Percentiles rank a stretch among this genome's conserved stretches.
Evolutionary conservation across 2,329 filamentous ascomycete species (phyloP).

Genomic region (Rhynchosporium agropyri): DNA sequence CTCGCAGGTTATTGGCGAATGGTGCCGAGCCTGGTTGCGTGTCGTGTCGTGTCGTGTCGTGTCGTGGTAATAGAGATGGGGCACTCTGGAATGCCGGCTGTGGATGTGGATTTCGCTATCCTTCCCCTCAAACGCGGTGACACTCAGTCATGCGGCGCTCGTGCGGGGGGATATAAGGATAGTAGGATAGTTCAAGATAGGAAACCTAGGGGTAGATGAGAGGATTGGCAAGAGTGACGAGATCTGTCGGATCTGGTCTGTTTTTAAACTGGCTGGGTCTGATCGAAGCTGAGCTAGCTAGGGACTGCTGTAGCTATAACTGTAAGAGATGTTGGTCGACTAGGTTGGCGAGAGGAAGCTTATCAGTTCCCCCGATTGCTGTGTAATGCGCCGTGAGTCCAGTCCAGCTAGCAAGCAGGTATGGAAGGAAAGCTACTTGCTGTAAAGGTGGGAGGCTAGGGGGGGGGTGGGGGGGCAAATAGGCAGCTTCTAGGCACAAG

Average conservation of each 20-base stretch:
- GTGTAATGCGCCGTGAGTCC: not conserved
- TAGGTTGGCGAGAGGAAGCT: slow-evolving; percentile 11
- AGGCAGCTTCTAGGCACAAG: slow-evolving; percentile 8
- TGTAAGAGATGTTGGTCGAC: slow-evolving; percentile 1
- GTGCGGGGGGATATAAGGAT: slow-evolving; percentile 25
- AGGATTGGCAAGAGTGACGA: slow-evolving; percentile 10
- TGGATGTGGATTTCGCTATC: slow-evolving; percentile 20
- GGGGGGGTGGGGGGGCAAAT: not conserved
- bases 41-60: slow-evolving; percentile 8
- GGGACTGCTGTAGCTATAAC: not conserved
- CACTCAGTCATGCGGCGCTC: slow-evolving; percentile 26
- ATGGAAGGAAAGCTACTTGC: not conserved
- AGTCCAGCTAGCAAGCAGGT: not conserved
- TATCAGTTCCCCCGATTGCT: not conserved
- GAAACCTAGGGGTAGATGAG: not conserved
- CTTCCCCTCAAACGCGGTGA: slow-evolving; percentile 26
- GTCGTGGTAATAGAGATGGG: slow-evolving; percentile 18
- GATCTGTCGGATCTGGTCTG: slow-evolving; percentile 14
- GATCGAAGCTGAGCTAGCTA: slow-evolving; percentile 8
- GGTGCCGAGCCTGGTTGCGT: slow-evolving; percentile 26
- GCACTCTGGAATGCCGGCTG: slow-evolving; percentile 17
- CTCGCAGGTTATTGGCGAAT: slow-evolving; percentile 16
- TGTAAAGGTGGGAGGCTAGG: not conserved
- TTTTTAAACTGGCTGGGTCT: slow-evolving; percentile 4
- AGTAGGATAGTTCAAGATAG: not conserved